Evolutionary conservation across 2,329 filamentous ascomycete genomes (phyloP).

Genomic region (Ophiognomonia clavigignenti-juglandacearum): DNA sequence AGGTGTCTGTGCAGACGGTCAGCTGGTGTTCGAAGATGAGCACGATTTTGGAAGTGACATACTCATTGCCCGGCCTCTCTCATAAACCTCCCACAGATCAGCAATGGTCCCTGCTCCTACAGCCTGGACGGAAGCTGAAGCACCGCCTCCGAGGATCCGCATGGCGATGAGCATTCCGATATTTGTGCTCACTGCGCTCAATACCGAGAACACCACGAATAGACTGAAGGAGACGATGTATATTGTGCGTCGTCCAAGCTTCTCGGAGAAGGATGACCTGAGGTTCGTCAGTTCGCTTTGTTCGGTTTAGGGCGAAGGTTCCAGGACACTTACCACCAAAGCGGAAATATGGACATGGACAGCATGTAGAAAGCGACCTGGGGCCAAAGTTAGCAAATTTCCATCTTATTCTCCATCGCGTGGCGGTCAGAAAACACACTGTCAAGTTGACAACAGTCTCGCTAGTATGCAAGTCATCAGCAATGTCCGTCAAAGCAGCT

Average conservation of each 20-base stretch:
- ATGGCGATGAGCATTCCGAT: conserved; percentile 76
- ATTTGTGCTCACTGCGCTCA: conserved; percentile 63
- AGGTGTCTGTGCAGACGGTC: conserved; percentile 34
- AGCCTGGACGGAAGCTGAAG: conserved; percentile 74
- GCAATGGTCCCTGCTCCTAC: conserved; percentile 81
- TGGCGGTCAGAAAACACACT: too few relatives aligned
- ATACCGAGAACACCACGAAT: conserved; percentile 65
- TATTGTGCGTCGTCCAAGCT: conserved; percentile 67
- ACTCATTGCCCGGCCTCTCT: conserved; percentile 76
- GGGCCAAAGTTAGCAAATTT: too few relatives aligned
- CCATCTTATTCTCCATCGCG: too few relatives aligned
- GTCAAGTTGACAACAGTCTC: conserved; percentile 68
- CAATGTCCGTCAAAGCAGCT: conserved; percentile 66
- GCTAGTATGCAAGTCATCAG: conserved; percentile 55
- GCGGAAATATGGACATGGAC: conserved; percentile 74
- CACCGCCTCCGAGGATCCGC: conserved; percentile 68
- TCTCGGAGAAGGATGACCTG: conserved; percentile 69
- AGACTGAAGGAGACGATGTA: conserved; percentile 71
- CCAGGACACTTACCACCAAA: conserved; percentile 60
- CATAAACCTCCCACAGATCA: conserved; percentile 70
- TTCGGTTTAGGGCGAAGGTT: too few relatives aligned
- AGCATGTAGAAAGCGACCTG: conserved; percentile 84
- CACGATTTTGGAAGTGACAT: conserved; percentile 15
- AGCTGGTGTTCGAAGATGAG: not conserved
- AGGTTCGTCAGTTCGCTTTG: not conserved